Percentiles rank a stretch among this genome's conserved stretches.
phyloP scores from a whole-genome alignment of 2,329 filamentous ascomycete genomes.

The Cladophialophora chaetospira region DNA sequence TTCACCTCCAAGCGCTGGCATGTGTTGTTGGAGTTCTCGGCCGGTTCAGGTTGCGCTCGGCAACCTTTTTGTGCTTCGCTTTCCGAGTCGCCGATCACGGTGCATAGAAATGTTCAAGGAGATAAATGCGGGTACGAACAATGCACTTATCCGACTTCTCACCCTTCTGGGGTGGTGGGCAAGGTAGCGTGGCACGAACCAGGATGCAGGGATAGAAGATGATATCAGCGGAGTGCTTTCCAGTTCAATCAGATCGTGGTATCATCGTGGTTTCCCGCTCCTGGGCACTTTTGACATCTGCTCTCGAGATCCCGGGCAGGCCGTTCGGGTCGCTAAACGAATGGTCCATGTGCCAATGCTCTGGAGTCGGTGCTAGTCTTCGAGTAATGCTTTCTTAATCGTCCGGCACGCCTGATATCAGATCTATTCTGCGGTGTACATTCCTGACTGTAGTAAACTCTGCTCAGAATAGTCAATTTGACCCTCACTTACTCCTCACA shows the following conservation, averaged over 20 bases:
- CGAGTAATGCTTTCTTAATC: slow-evolving; percentile 6
- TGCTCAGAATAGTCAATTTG: neutral
- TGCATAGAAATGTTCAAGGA: neutral
- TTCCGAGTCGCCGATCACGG: neutral
- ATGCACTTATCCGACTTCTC: neutral
- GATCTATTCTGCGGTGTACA: neutral
- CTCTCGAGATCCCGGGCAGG: slow-evolving; percentile 4
- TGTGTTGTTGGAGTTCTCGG: slow-evolving; percentile 1
- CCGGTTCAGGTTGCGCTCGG: neutral
- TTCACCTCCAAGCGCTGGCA: neutral
- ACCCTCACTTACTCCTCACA: neutral
- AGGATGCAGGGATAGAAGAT: neutral
- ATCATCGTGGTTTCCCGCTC: neutral
- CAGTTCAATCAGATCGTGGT: slow-evolving; percentile 11
- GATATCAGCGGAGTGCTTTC: slow-evolving; percentile 8
- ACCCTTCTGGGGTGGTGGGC: neutral
- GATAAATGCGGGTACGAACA: slow-evolving; percentile 2
- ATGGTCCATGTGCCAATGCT: neutral
- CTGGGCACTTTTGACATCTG: slow-evolving; percentile 7
- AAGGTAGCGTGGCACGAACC: neutral
- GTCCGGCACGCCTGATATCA: slow-evolving; percentile 10
- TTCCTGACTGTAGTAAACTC: neutral
- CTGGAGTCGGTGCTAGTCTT: slow-evolving; percentile 1
- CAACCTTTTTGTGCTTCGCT: neutral
- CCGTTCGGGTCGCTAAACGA: slow-evolving; percentile 8